Evolutionary conservation across 208 protist species (phyloP), one percentile per base, ranked within the genome.

Genomic region (Acanthamoeba healyi): DNA sequence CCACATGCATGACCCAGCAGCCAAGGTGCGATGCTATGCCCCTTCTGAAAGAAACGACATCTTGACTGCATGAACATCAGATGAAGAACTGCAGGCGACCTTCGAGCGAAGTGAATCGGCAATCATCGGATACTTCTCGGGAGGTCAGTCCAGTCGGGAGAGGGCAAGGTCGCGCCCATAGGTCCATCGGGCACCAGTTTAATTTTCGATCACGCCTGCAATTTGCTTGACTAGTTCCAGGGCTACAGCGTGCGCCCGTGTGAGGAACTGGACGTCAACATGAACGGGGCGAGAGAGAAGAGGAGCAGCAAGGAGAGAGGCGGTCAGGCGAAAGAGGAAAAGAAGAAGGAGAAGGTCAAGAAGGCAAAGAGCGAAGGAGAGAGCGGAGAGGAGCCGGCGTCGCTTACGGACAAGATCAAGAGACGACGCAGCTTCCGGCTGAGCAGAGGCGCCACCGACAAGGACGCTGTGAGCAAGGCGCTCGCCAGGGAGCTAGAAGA

Each of bases 321-420:
- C 17, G 7, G 22, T 9, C 14, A 61, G 54, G 0, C 54, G 54
- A 61, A 56, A 17, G 15, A 56, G 51, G 15, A 56, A 17, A 56
- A 70, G 61, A 9, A 15, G 29, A 32, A 4, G 54, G 22, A 22
- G 5, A 7, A n/a, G 7, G 54, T 24, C 51, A 58, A 58, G 51
- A 58, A 72, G 32, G 0, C 63, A 22, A 34, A 58, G 51, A 72
- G 63, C 63, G 63, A 72, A 14, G 63, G 63, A 14, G 63, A 72
- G 34, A 36, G 63, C 63, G 51, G 19, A 10, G 63, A 32, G 0
- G 32, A 72, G 63, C 63, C n/a, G 32, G 29, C n/a, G n/a, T n/a
- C n/a, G n/a, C n/a, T n/a, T n/a, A n/a, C 63, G 29, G 22, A 72
- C 19, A 72, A 72, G 63, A 72, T 72, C 63, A 72, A 72, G 34